Evolutionary conservation across 2,329 filamentous ascomycete genomes (phyloP).

Genomic region (Claviceps spartinae): DNA sequence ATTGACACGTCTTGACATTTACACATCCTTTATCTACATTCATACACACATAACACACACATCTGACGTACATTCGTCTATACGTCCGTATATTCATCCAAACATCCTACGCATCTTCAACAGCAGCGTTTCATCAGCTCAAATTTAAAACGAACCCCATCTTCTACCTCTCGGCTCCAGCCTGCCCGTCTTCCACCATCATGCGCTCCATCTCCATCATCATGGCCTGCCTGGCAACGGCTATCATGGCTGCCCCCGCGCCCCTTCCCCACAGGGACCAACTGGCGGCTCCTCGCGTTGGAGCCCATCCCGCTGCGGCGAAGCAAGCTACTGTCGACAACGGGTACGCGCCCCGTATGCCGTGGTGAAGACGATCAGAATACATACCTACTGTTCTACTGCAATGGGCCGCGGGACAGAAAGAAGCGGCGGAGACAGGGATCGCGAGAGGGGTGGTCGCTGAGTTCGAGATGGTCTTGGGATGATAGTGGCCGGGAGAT

Average conservation of each 20-base stretch:
- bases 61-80: background rate
- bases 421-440: accelerated
- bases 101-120: no score
- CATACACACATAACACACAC: background rate
- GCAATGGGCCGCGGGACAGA: background rate
- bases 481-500: no score
- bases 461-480: no score
- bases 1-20: background rate
- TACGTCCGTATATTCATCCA: no score
- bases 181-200: background rate
- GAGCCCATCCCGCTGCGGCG: background rate
- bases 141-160: no score
- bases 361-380: background rate
- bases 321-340: constrained; percentile 1
- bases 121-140: no score
- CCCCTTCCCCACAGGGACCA: constrained; percentile 4
- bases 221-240: constrained; percentile 3
- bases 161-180: no score
- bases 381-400: no score
- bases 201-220: constrained; percentile 3
- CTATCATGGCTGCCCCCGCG: background rate
- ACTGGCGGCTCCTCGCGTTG: background rate
- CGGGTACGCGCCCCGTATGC: background rate
- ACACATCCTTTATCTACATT: background rate
- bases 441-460: background rate